Conservation (phyloP, 352 stramenopile genomes). For the Pythium periplocum region DNA sequence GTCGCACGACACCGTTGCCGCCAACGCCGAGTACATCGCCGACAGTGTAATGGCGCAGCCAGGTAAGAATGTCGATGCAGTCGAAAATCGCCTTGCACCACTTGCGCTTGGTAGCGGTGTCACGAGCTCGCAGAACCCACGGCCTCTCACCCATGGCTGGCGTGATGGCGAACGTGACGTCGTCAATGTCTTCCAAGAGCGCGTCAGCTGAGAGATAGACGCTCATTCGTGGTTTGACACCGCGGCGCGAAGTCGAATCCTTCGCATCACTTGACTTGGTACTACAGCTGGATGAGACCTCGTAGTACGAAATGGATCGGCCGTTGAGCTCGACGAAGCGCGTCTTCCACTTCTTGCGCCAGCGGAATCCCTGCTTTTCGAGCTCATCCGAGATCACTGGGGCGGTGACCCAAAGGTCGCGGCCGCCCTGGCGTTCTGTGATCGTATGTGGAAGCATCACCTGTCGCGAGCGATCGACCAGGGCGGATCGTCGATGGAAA, state of each 20-base stretch:
- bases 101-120: constrained; percentile 43
- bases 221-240: constrained; percentile 28
- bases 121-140: constrained; percentile 52
- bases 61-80: constrained; percentile 74
- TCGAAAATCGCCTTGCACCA: constrained; percentile 66
- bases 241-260: background rate
- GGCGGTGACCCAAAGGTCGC: constrained; percentile 72
- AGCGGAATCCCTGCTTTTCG: constrained; percentile 73
- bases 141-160: constrained; percentile 44
- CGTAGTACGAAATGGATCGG: constrained; percentile 63
- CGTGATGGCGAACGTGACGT: constrained; percentile 43
- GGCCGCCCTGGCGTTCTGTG: constrained; percentile 63
- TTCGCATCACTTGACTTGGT: constrained; percentile 11
- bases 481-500: background rate
- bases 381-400: constrained; percentile 60
- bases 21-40: constrained; percentile 61
- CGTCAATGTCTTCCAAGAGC: constrained; percentile 46
- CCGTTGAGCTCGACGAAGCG: constrained; percentile 75
- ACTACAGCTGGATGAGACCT: constrained; percentile 18
- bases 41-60: constrained; percentile 67
- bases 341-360: constrained; percentile 72
- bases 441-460: constrained; percentile 55
- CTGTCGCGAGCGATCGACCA: background rate
- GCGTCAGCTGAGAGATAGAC: constrained; percentile 61
- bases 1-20: constrained; percentile 68